Conservation (phyloP, 352 stramenopile genomes). For the Phytophthora quininea region DNA sequence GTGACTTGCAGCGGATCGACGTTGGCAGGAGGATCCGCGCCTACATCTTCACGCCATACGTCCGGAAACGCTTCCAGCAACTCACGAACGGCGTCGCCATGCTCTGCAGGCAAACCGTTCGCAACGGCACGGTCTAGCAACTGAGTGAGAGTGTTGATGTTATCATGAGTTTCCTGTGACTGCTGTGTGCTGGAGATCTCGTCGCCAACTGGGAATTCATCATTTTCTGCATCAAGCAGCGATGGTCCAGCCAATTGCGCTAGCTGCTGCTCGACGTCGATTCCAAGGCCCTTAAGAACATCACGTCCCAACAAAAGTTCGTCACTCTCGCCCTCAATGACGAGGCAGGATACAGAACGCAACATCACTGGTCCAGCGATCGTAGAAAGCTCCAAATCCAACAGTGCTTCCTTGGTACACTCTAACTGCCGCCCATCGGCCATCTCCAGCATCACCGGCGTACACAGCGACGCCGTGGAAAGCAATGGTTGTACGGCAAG, state of each 20-base stretch:
- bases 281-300: constrained; percentile 2
- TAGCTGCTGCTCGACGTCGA: constrained; percentile 7
- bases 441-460: constrained; percentile 10
- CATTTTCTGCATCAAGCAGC: background rate
- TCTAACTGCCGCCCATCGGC: constrained; percentile 3
- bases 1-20: constrained; percentile 5
- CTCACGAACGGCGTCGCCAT: background rate
- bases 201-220: constrained; percentile 9
- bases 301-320: constrained; percentile 12
- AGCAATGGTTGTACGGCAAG: constrained; percentile 5
- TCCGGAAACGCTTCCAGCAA: constrained; percentile 1
- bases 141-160: background rate
- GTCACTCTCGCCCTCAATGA: background rate
- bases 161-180: background rate
- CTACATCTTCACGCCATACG: background rate
- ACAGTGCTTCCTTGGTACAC: constrained; percentile 1
- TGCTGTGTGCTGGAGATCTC: background rate
- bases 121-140: background rate
- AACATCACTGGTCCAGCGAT: constrained; percentile 3
- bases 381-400: constrained; percentile 16
- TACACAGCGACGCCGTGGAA: background rate
- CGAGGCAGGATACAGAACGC: background rate
- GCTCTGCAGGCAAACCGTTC: background rate
- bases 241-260: background rate
- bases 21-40: background rate